Percentiles rank a stretch among this genome's conserved stretches.
Evolutionary conservation across 768 basidiomycete genomes (phyloP).

Genomic region (Suillus sp.): DNA sequence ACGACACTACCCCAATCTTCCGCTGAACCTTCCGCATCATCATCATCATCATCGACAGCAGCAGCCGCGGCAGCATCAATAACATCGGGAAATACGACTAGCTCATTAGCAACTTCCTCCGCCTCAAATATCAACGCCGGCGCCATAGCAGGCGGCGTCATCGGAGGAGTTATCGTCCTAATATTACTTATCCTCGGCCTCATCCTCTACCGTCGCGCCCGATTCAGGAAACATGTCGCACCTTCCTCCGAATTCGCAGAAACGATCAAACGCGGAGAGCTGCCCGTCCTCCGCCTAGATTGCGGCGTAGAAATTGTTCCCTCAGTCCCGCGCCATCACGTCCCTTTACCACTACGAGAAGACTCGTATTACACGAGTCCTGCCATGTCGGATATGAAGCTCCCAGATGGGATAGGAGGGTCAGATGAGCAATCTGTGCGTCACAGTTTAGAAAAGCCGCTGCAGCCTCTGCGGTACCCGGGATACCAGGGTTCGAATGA

Average conservation of each 20-base stretch:
- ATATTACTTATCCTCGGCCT: constrained; percentile 35
- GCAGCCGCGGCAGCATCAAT: constrained; percentile 5
- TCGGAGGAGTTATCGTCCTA: constrained; percentile 50
- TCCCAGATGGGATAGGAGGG: constrained; percentile 19
- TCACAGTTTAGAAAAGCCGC: constrained; percentile 24
- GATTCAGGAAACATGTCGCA: constrained; percentile 43
- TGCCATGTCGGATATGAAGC: constrained; percentile 13
- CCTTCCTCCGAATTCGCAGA: constrained; percentile 63
- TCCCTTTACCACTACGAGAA: constrained; percentile 21
- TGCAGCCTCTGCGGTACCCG: constrained; percentile 27
- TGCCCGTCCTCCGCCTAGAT: constrained; percentile 32
- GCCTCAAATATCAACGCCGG: constrained; percentile 37
- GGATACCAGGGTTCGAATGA: constrained; percentile 17
- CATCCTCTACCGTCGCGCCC: constrained; percentile 46
- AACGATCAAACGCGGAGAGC: constrained; percentile 24
- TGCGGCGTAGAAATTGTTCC: constrained; percentile 21
- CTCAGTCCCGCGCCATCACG: constrained; percentile 1
- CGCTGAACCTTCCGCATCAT: background rate
- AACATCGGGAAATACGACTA: constrained; percentile 10
- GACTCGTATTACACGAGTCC: constrained; percentile 16
- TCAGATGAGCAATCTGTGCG: constrained; percentile 17
- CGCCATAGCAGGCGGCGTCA: constrained; percentile 53
- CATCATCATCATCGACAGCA: background rate
- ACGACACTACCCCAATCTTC: background rate
- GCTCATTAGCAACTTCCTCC: background rate